A percentile compares a stretch with the other conserved stretches of the same genome.
Evolutionary conservation across 768 basidiomycete species (phyloP).

Genomic region (Xerocomus spinulosus): DNA sequence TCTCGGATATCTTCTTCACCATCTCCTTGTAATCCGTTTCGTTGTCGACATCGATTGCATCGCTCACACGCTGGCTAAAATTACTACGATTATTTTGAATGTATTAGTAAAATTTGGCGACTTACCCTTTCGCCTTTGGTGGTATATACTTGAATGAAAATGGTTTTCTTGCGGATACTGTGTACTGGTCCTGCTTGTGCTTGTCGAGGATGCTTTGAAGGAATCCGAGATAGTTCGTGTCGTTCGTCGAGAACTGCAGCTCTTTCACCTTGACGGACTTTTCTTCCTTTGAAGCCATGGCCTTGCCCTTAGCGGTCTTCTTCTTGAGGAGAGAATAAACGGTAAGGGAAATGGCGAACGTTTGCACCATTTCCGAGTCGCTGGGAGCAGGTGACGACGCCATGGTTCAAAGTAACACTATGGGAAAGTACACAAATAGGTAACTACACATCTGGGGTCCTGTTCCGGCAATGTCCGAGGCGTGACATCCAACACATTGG

Average conservation of each 20-base stretch:
- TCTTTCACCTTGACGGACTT: slow-evolving; percentile 7
- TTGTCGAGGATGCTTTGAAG: slow-evolving; percentile 7
- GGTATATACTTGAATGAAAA: slow-evolving; percentile 13
- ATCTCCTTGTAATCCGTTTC: slow-evolving; percentile 12
- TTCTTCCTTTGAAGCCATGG: neutral
- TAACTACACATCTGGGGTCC: too few species aligned
- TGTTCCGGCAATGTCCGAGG: too few species aligned
- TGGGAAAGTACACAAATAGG: too few species aligned
- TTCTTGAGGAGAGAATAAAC: neutral
- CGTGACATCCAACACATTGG: too few species aligned
- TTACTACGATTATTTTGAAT: neutral
- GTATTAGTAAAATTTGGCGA: neutral
- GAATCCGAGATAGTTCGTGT: slow-evolving; percentile 3
- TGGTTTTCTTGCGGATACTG: slow-evolving; percentile 18
- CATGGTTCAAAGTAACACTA: too few species aligned
- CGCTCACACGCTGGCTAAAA: neutral
- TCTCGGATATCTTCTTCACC: slow-evolving; percentile 9
- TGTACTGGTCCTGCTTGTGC: slow-evolving; percentile 8
- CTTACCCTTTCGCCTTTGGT: slow-evolving; percentile 4
- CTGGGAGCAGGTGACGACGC: too few species aligned
- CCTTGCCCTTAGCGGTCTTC: neutral
- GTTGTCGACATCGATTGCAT: slow-evolving; percentile 12
- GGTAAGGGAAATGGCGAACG: neutral
- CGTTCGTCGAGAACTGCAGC: neutral
- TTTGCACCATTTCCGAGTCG: too few species aligned